Base-by-base conservation (phyloP, 441 rosid species). In the Brassica hybrid region DNA sequence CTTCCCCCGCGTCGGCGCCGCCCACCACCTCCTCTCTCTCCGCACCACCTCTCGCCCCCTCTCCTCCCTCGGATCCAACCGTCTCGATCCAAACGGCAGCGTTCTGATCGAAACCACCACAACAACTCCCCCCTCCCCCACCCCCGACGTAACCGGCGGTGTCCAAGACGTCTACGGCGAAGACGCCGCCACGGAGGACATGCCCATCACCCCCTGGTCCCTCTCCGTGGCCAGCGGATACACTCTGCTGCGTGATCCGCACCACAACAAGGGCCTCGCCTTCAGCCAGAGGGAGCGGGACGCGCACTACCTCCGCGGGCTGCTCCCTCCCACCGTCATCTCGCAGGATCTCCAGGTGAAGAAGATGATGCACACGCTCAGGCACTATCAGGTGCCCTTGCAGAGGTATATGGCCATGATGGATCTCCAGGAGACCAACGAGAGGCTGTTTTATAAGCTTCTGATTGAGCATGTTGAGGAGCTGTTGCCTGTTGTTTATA, bases 371-470 rank as follows among this genome's bases (percentile, higher is more conserved):
- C 59, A 54, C 9, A 54, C 59, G 59, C 23, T 54, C 0, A 2
- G 59, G 5, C 59, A 54, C 23, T 54, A 54, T 54, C 59, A 54
- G 5, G 59, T 54, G 2, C 59, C 59, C 0, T 17, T 54, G 59
- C 59, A 54, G 59, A 54, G 59, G 3, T 54, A 54, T 3, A 54
- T 54, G 59, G 59, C 59, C 1, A 54, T 54, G 59, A 54, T 54
- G 59, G 59, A 54, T 54, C 59, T 54, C 1, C 57, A 50, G 59
- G 59, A 54, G 23, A 54, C 59, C 0, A 54, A 54, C 1, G 59
- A 54, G 59, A 54, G 59, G 59, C 59, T 54, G 23, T 54, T 54
- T 54, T 54, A 54, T 1, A 54, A 54, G 59, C 59, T 54, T 54
- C 5, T 54, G 0, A 54, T 54, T 0, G 59, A 54, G 1, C 5